Conservation (phyloP, 164 flowering plant species). For the Litsea cubeba region DNA sequence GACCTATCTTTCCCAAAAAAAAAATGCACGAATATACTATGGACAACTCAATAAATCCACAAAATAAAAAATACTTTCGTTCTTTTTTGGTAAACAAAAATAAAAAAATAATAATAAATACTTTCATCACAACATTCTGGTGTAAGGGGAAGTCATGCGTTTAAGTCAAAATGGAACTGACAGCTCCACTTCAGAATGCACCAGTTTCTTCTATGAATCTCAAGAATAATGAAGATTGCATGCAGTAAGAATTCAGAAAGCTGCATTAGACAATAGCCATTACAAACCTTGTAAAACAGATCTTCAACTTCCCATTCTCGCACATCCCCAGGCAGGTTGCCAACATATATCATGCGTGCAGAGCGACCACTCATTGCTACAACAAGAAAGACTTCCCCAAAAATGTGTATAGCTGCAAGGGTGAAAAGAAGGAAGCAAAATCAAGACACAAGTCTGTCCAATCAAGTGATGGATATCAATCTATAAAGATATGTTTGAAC, state of each 20-base stretch:
- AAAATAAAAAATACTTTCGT: too few species aligned
- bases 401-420: slow-evolving; percentile 25
- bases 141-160: too few species aligned
- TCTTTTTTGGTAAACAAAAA: too few species aligned
- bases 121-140: too few species aligned
- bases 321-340: slow-evolving; percentile 87
- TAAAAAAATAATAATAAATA: too few species aligned
- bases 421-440: slow-evolving; percentile 5
- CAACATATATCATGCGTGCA: slow-evolving; percentile 86
- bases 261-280: background rate
- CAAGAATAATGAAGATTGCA: background rate
- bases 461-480: slow-evolving; percentile 1
- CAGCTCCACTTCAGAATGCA: too few species aligned
- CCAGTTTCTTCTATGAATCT: too few species aligned
- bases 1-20: too few species aligned
- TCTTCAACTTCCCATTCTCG: slow-evolving; percentile 86
- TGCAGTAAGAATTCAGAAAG: background rate
- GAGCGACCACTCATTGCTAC: slow-evolving; percentile 77
- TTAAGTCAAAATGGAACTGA: too few species aligned
- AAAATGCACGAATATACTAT: too few species aligned
- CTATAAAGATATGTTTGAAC: slow-evolving; percentile 10
- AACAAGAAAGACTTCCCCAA: background rate
- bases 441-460: background rate
- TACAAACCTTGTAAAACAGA: slow-evolving; percentile 83
- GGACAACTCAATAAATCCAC: too few species aligned